phyloP scores from a whole-genome alignment of 1,139 yeast genomes.

The Yamadazyma songkhlaensis region DNA sequence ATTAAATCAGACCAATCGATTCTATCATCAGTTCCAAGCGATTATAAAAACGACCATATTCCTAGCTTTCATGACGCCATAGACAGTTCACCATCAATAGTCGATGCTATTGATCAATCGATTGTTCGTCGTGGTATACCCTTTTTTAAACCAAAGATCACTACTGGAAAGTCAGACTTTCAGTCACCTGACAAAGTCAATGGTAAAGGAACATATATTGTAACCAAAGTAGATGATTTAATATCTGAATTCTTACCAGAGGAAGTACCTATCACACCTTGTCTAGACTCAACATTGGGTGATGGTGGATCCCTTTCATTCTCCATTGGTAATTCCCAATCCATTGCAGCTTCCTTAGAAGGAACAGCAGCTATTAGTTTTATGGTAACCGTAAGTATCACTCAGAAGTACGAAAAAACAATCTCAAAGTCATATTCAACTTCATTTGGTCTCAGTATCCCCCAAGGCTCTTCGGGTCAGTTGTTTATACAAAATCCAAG shows the following conservation, averaged over 20 bases:
- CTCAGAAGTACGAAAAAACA: slow-evolving; percentile 2
- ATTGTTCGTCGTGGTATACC: not conserved
- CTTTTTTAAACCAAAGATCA: not conserved
- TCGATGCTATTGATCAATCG: not conserved
- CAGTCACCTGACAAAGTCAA: not conserved
- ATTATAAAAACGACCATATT: not conserved
- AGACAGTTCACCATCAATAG: not conserved
- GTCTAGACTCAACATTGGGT: slow-evolving; percentile 13
- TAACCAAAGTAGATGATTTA: slow-evolving; percentile 4
- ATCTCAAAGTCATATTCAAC: slow-evolving; percentile 4
- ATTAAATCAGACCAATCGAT: not conserved
- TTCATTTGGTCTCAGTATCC: slow-evolving; percentile 10
- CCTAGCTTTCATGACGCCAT: not conserved
- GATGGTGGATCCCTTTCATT: slow-evolving; percentile 14
- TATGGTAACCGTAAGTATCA: slow-evolving; percentile 1
- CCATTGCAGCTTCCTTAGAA: slow-evolving; percentile 6
- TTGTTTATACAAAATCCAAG: slow-evolving; percentile 12
- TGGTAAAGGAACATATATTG: not conserved
- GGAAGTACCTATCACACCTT: slow-evolving; percentile 13
- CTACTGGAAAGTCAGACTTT: not conserved
- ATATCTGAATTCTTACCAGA: slow-evolving; percentile 6
- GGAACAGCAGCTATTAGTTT: slow-evolving; percentile 6
- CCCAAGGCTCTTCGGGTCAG: slow-evolving; percentile 13
- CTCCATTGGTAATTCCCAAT: slow-evolving; percentile 8
- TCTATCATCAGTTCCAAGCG: not conserved